Conservation (phyloP, 768 basidiomycete genomes). For the Kwoniella mangroviensis region DNA sequence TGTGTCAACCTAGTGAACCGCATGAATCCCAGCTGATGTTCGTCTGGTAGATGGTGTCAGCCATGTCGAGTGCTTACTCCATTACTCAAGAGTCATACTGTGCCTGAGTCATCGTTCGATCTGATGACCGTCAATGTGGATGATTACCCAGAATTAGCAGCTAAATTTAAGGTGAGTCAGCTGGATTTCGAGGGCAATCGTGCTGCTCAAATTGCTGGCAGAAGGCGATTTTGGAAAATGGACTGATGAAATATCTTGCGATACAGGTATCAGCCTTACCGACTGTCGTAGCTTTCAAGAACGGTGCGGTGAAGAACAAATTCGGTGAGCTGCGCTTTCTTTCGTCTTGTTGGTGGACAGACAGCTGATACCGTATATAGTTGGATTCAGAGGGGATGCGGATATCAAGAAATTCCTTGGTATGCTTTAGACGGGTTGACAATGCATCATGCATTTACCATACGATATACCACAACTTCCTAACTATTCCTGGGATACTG, state of each 20-base stretch:
- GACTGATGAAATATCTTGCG: background rate
- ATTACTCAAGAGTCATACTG: slow-evolving; percentile 42
- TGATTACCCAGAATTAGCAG: slow-evolving; percentile 45
- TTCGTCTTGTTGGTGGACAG: background rate
- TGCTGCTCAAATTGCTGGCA: background rate
- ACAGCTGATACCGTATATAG: slow-evolving; percentile 16
- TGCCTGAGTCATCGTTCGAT: slow-evolving; percentile 38
- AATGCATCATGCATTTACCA: background rate
- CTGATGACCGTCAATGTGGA: slow-evolving; percentile 48
- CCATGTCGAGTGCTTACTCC: slow-evolving; percentile 52
- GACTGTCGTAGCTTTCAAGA: slow-evolving; percentile 53
- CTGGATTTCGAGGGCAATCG: background rate
- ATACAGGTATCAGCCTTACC: slow-evolving; percentile 48
- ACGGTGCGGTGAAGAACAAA: slow-evolving; percentile 49
- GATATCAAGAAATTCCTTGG: slow-evolving; percentile 47
- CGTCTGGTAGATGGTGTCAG: slow-evolving; percentile 44
- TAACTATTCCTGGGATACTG: no score
- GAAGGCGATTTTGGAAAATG: background rate
- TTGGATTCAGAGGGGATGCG: slow-evolving; percentile 40
- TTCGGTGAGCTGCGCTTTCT: slow-evolving; percentile 41
- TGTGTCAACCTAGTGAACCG: background rate
- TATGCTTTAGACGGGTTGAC: slow-evolving; percentile 26
- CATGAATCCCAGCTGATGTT: background rate
- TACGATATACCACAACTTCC: background rate
- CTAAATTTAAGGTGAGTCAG: slow-evolving; percentile 44